Evolutionary conservation across 208 protist species (phyloP), one percentile per base, ranked within the genome.

Genomic region (Trypanosoma grayi): DNA sequence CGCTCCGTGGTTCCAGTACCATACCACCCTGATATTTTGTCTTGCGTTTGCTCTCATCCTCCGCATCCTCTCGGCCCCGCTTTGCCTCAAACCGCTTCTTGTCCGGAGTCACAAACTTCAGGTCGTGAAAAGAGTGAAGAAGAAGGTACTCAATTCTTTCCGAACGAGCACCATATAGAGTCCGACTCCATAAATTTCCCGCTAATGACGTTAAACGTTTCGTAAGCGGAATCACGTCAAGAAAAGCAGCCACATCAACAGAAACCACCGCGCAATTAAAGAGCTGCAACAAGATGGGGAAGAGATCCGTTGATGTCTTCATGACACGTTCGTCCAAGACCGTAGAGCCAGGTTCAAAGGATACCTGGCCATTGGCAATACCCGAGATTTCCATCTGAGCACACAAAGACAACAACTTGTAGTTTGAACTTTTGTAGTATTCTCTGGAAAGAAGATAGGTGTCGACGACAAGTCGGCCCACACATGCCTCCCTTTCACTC

Each of bases 121-220:
- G 60, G 54, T 87, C 71, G 62, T 96, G 87, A 67, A 97, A 97
- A 4, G 97, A 87, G 75, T 99, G 98, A 16, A 99, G 78, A 25
- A 99, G 85, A 8, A 99, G 86, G 66, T 98, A 99, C 75, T 99
- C 98, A 61, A 99, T 98, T 33, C 99, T 88, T 69, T 99, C 97
- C 2, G 98, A 97, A 66, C 98, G 85, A 11, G 81, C 82, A 30
- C 97, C 97, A 53, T 80, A 88, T 0, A 99, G 77, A 9, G 94
- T 98, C 60, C 87, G 83, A 44, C 91, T 97, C 97, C 97, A 99
- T 52, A 98, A 65, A 70, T 99, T 98, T 40, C 98, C 97, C 6
- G 97, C 96, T 16, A 99, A 79, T 30, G 81, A 86, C 11, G 97
- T 98, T 10, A 99, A 89, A 31, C 99, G 96, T 81, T 98, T 97